A percentile compares a stretch with the other conserved stretches of the same genome.
Evolutionary conservation across 257 asterid genomes (phyloP).

Genomic region (Penstemon davidsonii): DNA sequence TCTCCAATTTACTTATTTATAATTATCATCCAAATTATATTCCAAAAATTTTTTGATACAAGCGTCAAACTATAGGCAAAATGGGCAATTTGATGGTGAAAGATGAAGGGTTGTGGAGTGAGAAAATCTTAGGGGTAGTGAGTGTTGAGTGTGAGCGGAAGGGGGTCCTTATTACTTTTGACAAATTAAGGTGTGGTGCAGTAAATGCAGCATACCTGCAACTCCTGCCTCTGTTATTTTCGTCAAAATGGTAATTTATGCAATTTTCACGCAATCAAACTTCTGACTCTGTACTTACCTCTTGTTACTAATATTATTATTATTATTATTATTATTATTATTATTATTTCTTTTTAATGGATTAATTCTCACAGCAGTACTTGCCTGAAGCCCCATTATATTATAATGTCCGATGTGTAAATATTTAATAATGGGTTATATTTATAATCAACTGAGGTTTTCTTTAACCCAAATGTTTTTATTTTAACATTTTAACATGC

Average conservation of each 20-base stretch:
- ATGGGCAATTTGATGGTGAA: conserved; percentile 28
- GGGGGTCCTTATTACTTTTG: conserved; percentile 41
- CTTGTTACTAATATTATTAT: background rate
- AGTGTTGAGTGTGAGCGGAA: conserved; percentile 18
- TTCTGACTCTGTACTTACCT: conserved; percentile 13
- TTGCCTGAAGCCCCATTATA: too few species aligned
- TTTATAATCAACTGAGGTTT: too few species aligned
- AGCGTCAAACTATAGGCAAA: conserved; percentile 15
- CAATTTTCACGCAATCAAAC: conserved; percentile 40
- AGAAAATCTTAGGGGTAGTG: background rate
- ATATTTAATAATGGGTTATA: too few species aligned
- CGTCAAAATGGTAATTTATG: conserved; percentile 32
- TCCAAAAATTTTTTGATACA: too few species aligned
- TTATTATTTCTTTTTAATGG: too few species aligned
- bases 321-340: background rate
- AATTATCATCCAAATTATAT: too few species aligned
- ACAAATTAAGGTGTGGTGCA: conserved; percentile 49
- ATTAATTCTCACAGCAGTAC: too few species aligned
- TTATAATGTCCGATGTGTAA: too few species aligned
- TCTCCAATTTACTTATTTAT: too few species aligned
- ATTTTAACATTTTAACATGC: too few species aligned
- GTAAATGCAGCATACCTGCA: conserved; percentile 47
- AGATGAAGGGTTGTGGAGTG: background rate
- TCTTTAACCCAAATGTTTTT: too few species aligned
- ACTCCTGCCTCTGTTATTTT: conserved; percentile 37